Evolutionary conservation across 768 basidiomycete genomes (phyloP), one percentile per base, ranked within the genome.

Genomic region (Tricholoma bakamatsutake): DNA sequence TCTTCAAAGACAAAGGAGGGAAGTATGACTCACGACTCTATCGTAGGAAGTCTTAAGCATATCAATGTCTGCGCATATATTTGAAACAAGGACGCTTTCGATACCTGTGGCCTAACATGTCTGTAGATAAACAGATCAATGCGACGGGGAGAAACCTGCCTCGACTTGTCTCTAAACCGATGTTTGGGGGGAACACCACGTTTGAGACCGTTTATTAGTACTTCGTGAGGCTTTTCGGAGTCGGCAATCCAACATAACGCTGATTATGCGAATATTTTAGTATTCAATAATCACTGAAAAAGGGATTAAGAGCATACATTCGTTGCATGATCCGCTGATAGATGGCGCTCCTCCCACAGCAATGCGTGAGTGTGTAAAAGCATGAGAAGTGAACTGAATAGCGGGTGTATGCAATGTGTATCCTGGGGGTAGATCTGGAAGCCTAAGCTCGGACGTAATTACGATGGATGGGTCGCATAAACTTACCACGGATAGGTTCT

Each of bases 101-200:
- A 83, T 3, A 82, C 63, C 1, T 63, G 64, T 0, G 85, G 83
- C 61, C 85, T 86, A 48, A 21, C 17, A 15, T 31, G 10, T 6
- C 24, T 17, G 40, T 8, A 56, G 28, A 28, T 37, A 30, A 27
- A 10, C 24, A 30, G 33, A 48, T 18, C 4, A 15, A 50, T 43
- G 15, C 3, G 37, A 1, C 13, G 2, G 11, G 37, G 21, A 17
- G 40, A 1, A 10, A 54, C 68, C 49, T 54, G 87, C 90, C 84
- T 80, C 39, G 80, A 83, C 66, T 85, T 85, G 6, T 78, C 70
- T 31, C 77, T 77, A 58, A 80, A 74, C 24, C 87, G 77, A 62
- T 89, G 81, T 64, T 88, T 91, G 0, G 85, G 80, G 10, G 88
- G 73, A 1, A 88, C 82, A 1, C 91, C 91, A 45, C 91, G 83